Evolutionary conservation across 139 green algal species (phyloP).

Genomic region (Volvox africanus): DNA sequence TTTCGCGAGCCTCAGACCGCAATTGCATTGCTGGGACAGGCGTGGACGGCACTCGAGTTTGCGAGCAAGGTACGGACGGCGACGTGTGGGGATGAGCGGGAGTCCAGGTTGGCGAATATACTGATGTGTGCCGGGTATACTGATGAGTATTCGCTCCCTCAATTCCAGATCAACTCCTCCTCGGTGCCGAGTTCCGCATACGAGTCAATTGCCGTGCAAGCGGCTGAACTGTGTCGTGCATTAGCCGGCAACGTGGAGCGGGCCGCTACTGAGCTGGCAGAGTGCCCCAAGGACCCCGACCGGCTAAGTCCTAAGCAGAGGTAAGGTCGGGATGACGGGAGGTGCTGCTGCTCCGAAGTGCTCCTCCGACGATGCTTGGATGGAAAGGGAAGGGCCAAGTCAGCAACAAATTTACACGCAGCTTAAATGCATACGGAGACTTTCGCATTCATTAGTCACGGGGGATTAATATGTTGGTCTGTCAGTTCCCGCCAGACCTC

Average conservation of each 20-base stretch:
- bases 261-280: neutral
- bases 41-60: slow-evolving; percentile 11
- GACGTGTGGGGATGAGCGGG: neutral
- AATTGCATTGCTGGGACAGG: neutral
- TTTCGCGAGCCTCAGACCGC: neutral
- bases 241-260: neutral
- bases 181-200: neutral
- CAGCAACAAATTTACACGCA: too few species aligned
- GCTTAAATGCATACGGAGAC: too few species aligned
- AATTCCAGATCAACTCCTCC: slow-evolving; percentile 19
- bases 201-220: neutral
- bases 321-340: neutral
- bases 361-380: too few species aligned
- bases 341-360: too few species aligned
- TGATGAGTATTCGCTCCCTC: neutral
- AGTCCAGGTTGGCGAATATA: neutral
- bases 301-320: slow-evolving; percentile 3
- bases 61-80: neutral
- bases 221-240: neutral
- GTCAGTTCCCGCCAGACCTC: neutral
- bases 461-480: neutral
- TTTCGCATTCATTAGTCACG: too few species aligned
- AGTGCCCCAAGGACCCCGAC: slow-evolving; percentile 28
- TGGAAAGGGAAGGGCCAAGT: too few species aligned
- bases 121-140: neutral